Evolutionary conservation across 176 grass and related monocot species (phyloP).

Genomic region (Tuctoria greenei): DNA sequence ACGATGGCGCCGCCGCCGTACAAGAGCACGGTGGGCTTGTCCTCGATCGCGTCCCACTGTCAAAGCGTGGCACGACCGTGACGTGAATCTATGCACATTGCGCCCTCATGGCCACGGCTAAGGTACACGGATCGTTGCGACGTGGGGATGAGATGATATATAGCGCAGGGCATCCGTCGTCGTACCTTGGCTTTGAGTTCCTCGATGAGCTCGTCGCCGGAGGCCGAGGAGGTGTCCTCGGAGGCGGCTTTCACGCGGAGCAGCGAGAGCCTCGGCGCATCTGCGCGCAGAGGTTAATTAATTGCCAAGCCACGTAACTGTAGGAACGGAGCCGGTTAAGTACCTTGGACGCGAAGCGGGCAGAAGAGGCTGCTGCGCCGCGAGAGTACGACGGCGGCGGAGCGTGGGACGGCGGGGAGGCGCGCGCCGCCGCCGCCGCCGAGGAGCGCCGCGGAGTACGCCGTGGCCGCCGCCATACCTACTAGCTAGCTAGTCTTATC

Average conservation of each 20-base stretch:
- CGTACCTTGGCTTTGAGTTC: conserved; percentile 87
- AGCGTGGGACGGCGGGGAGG: conserved; percentile 47
- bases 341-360: conserved; percentile 48
- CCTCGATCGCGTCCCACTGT: conserved; percentile 93
- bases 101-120: background rate
- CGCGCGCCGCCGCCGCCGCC: conserved; percentile 64
- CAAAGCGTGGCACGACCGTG: background rate
- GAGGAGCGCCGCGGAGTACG: conserved; percentile 73
- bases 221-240: conserved; percentile 75
- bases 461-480: conserved; percentile 46
- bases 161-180: no score
- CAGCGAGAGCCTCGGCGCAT: conserved; percentile 61
- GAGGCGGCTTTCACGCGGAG: conserved; percentile 65
- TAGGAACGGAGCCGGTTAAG: background rate
- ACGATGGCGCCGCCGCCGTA: conserved; percentile 86
- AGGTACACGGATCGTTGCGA: no score
- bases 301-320: background rate
- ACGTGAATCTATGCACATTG: conserved; percentile 12
- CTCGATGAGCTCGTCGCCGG: conserved; percentile 67
- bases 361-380: conserved; percentile 41
- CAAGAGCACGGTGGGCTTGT: conserved; percentile 92
- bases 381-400: conserved; percentile 28
- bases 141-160: no score
- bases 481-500: no score
- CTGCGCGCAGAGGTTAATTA: conserved; percentile 19